Evolutionary conservation across 2,329 filamentous ascomycete genomes (phyloP).

Genomic region (Fusarium verrucosum): DNA sequence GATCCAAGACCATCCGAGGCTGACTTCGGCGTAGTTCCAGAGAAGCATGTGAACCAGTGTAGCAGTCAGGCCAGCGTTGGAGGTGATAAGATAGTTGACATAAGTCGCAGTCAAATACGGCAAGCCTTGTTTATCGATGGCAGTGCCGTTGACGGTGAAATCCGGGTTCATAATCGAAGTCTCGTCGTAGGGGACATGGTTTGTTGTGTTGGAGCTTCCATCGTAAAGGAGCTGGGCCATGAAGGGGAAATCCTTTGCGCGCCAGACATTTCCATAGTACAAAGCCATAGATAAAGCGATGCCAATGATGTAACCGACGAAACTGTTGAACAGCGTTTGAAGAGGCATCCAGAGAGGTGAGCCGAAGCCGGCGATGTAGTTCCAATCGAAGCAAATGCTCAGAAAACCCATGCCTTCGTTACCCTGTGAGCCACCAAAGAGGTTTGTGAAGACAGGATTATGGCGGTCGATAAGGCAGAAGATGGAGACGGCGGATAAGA

Average conservation of each 20-base stretch:
- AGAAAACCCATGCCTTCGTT: constrained; percentile 32
- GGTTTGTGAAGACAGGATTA: constrained; percentile 26
- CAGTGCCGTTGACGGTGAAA: constrained; percentile 11
- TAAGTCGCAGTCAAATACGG: constrained; percentile 25
- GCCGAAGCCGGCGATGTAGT: constrained; percentile 38
- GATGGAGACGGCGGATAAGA: constrained; percentile 50
- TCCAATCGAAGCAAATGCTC: constrained; percentile 26
- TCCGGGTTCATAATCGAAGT: constrained; percentile 35
- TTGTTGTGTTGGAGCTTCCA: constrained; percentile 2
- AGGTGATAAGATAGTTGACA: constrained; percentile 25
- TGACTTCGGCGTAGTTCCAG: constrained; percentile 41
- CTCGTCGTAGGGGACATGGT: constrained; percentile 15
- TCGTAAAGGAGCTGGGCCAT: constrained; percentile 27
- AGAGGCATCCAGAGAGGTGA: constrained; percentile 52
- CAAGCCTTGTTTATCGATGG: constrained; percentile 10
- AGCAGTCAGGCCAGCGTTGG: constrained; percentile 22
- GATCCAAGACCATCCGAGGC: constrained; percentile 32
- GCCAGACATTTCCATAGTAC: constrained; percentile 30
- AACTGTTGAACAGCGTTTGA: constrained; percentile 51
- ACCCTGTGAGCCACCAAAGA: constrained; percentile 27
- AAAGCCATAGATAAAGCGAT: constrained; percentile 49
- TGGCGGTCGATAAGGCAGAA: constrained; percentile 24
- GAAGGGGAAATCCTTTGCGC: constrained; percentile 30
- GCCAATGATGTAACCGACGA: constrained; percentile 51
- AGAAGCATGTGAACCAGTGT: constrained; percentile 25